Percentiles rank a stretch among this genome's conserved stretches.
These are phyloP conservation scores for Carex parvula DNA, from an alignment of 176 grass and related monocot species.

Conservation along the genomic window DNA sequence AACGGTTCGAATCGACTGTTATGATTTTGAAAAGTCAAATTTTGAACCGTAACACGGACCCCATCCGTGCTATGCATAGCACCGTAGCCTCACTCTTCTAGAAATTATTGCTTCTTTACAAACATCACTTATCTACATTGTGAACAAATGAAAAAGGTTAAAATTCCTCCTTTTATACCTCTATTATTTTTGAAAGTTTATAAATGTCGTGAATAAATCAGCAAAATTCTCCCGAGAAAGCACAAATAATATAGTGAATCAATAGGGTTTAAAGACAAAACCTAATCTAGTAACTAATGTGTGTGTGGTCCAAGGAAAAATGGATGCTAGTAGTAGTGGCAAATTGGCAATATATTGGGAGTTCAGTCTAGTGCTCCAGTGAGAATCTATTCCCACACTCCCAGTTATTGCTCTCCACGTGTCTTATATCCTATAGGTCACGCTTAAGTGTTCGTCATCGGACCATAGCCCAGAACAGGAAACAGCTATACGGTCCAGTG, in stretches of 20 bases:
- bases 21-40: no score
- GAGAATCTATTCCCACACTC: not conserved
- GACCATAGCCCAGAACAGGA: not conserved
- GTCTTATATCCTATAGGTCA: not conserved
- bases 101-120: no score
- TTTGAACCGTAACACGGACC: no score
- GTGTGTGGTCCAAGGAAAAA: not conserved
- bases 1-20: no score
- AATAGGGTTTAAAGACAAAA: not conserved
- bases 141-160: no score
- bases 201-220: no score
- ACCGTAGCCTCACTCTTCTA: no score
- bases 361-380: not conserved
- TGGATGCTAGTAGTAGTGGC: not conserved
- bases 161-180: no score
- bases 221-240: not conserved
- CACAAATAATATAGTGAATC: not conserved
- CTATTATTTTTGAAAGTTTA: no score
- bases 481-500: slow-evolving; percentile 7
- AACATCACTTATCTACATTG: no score
- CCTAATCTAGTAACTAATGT: not conserved
- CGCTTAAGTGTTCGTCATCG: not conserved
- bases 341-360: slow-evolving; percentile 23
- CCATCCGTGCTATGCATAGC: no score
- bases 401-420: slow-evolving; percentile 15